Evolutionary conservation across 2,329 filamentous ascomycete genomes (phyloP), one percentile per base, ranked within the genome.

Genomic region (Ophiobolus disseminans): DNA sequence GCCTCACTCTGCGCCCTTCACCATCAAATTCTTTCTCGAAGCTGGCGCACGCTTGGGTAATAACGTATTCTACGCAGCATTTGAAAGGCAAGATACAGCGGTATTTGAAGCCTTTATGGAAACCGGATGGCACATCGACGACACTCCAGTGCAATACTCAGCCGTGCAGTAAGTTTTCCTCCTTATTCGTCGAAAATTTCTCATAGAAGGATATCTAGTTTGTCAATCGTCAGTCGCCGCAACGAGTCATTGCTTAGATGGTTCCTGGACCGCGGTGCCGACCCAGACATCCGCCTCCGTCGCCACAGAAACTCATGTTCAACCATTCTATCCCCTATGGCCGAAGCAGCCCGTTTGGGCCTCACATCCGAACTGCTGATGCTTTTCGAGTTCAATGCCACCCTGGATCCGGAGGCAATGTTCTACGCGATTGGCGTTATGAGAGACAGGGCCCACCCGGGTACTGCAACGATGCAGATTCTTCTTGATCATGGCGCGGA

Each of bases 221-320:
- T 2, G 14, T 5, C n/a, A 36, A 10, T 17, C 14, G 3, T 5
- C 11, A 39, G 37, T 11, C 25, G 35, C 19, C 2, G 20, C 11
- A 20, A 28, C 9, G 20, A 25, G 19, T 16, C 11, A 6, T 22
- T 42, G 13, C 40, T 53, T n/a, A 31, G 32, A 8, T 53, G 49
- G 45, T 31, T 53, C 16, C 34, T 53, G 3, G 49, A 53, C 0
- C 35, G 48, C 20, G 49, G 45, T 16, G 49, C 45, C 16, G 34
- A 53, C 21, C 49, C 50, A 16, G 46, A 48, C 37, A 46, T 19
- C 19, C 7, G 38, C 4, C 34, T 42, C 10, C 5, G 10, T 14
- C 26, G 36, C 7, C 21, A 3, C 2, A 11, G 23, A n/a, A 19
- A 36, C 16, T 20, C 21, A 13, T 9, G 28, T n/a, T 8, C 36